A percentile compares a stretch with the other conserved stretches of the same genome.
Conservation (phyloP, 176 grass and related monocot genomes). For the Carex scoparia region DNA sequence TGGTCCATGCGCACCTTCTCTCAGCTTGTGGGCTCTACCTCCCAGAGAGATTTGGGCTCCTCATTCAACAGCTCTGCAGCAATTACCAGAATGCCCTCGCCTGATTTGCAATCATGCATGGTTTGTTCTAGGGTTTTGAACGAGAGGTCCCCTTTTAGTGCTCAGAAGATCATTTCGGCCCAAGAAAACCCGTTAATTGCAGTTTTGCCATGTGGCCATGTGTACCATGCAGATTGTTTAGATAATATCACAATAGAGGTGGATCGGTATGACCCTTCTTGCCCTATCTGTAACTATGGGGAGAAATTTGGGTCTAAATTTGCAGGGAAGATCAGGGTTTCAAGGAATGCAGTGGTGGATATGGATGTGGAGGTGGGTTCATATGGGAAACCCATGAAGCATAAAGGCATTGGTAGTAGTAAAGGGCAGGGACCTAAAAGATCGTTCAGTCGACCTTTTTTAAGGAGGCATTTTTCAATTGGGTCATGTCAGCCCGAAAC, state of each 20-base stretch:
- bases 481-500: conserved; percentile 29
- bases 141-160: conserved; percentile 51
- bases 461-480: conserved; percentile 55
- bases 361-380: conserved; percentile 16
- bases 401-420: conserved; percentile 30
- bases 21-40: conserved; percentile 48
- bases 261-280: conserved; percentile 66
- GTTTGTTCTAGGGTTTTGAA: conserved; percentile 61
- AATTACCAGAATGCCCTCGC: conserved; percentile 24
- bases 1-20: conserved; percentile 66
- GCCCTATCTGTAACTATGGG: conserved; percentile 57
- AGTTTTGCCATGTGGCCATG: conserved; percentile 59
- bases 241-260: conserved; percentile 50
- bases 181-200: conserved; percentile 33
- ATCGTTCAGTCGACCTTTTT: conserved; percentile 42
- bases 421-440: conserved; percentile 53
- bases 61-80: conserved; percentile 50
- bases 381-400: conserved; percentile 19
- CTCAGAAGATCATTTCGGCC: conserved; percentile 34
- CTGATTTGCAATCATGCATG: conserved; percentile 63
- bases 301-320: conserved; percentile 50
- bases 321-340: conserved; percentile 40
- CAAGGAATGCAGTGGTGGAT: conserved; percentile 36
- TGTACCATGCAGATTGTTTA: conserved; percentile 73
- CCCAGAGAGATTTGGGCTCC: conserved; percentile 55